Conservation (phyloP, 345 rosid species). For the Aquilaria yunnanensis region DNA sequence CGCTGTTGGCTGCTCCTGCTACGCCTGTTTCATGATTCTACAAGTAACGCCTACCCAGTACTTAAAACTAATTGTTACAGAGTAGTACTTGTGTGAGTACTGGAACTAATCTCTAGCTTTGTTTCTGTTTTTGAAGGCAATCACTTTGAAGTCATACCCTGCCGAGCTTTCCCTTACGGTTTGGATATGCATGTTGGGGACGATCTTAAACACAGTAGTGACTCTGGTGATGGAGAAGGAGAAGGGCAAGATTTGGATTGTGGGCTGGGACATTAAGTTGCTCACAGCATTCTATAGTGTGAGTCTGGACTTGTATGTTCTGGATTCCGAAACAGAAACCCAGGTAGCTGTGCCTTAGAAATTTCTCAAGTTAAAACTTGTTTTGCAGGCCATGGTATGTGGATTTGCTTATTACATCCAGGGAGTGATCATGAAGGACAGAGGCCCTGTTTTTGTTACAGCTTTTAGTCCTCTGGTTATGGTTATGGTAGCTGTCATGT, state of each 20-base stretch:
- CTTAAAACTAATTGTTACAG: neutral
- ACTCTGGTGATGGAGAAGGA: constrained; percentile 42
- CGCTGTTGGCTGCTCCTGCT: constrained; percentile 45
- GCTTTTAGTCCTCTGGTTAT: constrained; percentile 60
- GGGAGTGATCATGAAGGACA: constrained; percentile 39
- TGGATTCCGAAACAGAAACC: neutral
- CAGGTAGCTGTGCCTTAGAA: neutral
- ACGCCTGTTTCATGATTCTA: constrained; percentile 67
- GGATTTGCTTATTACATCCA: constrained; percentile 45
- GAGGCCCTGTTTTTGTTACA: constrained; percentile 70
- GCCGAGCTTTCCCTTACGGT: constrained; percentile 64
- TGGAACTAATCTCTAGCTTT: constrained; percentile 14
- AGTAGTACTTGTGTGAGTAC: neutral
- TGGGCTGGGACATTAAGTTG: constrained; percentile 35
- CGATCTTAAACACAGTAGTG: constrained; percentile 33
- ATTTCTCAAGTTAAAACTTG: neutral
- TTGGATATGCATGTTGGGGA: constrained; percentile 51
- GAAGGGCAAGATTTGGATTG: constrained; percentile 41
- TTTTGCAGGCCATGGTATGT: constrained; percentile 54
- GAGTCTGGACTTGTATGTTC: constrained; percentile 8
- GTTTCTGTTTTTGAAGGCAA: constrained; percentile 24
- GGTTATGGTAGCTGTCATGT: constrained; percentile 49
- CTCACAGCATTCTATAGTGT: constrained; percentile 38
- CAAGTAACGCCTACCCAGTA: constrained; percentile 28
- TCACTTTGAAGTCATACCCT: constrained; percentile 47